Evolutionary conservation across 2,329 filamentous ascomycete genomes (phyloP), one percentile per base, ranked within the genome.

Genomic region (Parastagonospora nodorum): DNA sequence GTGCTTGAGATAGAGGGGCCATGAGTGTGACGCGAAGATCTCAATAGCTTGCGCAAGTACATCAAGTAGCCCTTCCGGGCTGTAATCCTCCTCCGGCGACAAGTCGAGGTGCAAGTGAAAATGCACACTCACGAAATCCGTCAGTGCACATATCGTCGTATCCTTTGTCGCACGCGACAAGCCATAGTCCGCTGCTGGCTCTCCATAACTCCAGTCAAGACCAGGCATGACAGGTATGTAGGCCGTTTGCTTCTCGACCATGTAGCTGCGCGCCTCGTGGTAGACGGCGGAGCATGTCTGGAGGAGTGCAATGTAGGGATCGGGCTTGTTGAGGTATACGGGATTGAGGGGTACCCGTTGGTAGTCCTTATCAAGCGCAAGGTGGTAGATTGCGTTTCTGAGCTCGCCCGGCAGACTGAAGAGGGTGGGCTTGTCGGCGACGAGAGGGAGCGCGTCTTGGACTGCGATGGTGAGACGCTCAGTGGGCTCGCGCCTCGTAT

Each of bases 71-170:
- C n/a, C 11, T 4, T n/a, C n/a, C 8, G 39, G 27, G 12, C 31
- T 8, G 11, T 31, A 42, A 11, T 30, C 28, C 10, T 42, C 28
- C 28, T 30, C 37, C 2, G 30, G 6, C 14, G 38, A 7, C 9
- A 36, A 12, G 2, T 52, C 40, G 19, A 52, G 14, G 10, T 52
- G 44, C 33, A 52, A 28, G 27, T 52, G 45, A 10, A 52, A 44
- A 10, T 52, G 29, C 1, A 48, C 40, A 5, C 24, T 28, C 29
- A 43, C 30, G 10, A 48, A 48, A 8, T 52, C 45, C 11, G 14
- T 31, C 12, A 52, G n/a, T 11, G 50, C 40, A 4, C 32, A 28
- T 4, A 42, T 39, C 1, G 44, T 52, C n/a, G 45, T 52, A 24
- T 52, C 30, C 10, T 38, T 48, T 1, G 45, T 52, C 16, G 24